Evolutionary conservation across 352 stramenopile genomes (phyloP).

Genomic region (Blastocystis sp.): DNA sequence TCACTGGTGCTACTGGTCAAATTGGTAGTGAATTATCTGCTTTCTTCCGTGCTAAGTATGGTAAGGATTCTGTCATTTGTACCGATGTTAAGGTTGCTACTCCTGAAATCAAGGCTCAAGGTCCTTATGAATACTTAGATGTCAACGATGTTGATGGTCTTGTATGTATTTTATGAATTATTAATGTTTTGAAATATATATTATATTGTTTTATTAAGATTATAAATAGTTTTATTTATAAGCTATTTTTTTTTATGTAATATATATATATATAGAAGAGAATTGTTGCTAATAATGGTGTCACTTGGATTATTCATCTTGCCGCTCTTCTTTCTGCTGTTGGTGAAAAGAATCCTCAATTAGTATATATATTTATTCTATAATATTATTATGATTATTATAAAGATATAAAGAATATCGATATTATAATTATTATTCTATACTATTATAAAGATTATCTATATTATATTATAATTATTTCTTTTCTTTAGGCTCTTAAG

Average conservation of each 20-base stretch:
- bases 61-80: constrained; percentile 43
- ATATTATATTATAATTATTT: no score
- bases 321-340: constrained; percentile 64
- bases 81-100: constrained; percentile 39
- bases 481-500: constrained; percentile 54
- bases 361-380: no score
- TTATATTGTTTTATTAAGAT: no score
- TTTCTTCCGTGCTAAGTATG: constrained; percentile 40
- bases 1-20: constrained; percentile 42
- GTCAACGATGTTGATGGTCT: constrained; percentile 37
- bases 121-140: constrained; percentile 44
- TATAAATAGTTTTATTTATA: no score
- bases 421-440: no score
- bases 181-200: no score
- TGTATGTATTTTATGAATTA: no score
- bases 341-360: constrained; percentile 64
- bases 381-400: no score
- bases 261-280: constrained; percentile 47
- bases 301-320: constrained; percentile 69
- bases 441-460: no score
- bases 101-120: constrained; percentile 22
- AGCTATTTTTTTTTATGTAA: no score
- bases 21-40: constrained; percentile 43
- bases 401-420: no score
- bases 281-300: constrained; percentile 61